Evolutionary conservation across 2,329 filamentous ascomycete species (phyloP).

Genomic region (Tolypocladium ovalisporum): DNA sequence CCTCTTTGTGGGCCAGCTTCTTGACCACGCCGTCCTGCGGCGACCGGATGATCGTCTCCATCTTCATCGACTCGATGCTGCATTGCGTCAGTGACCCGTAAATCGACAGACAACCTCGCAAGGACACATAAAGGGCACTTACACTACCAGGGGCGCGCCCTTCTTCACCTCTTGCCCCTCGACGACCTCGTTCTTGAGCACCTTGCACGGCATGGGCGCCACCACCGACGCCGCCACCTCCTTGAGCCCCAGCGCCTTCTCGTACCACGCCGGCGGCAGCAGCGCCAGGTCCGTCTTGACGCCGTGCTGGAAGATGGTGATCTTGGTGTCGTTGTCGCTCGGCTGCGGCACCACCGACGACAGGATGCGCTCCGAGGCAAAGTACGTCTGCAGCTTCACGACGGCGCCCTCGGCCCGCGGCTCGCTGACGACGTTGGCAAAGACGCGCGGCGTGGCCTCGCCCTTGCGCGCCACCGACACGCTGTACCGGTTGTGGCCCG

Average conservation of each 20-base stretch:
- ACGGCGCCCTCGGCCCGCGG: conserved; percentile 16
- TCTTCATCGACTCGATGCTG: conserved; percentile 80
- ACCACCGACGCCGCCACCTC: conserved; percentile 73
- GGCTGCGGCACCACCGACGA: conserved; percentile 61
- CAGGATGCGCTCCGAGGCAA: conserved; percentile 67
- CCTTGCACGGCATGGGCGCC: conserved; percentile 96
- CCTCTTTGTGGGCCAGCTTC: conserved; percentile 63
- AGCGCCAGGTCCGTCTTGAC: conserved; percentile 47
- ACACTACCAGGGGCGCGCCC: conserved; percentile 78
- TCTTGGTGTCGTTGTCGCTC: conserved; percentile 41
- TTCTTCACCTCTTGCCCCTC: conserved; percentile 77
- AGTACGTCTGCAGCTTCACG: conserved; percentile 44
- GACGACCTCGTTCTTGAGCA: conserved; percentile 76
- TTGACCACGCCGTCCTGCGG: conserved; percentile 63
- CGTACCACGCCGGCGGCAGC: conserved; percentile 65
- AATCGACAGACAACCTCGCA: too few relatives aligned
- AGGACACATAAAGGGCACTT: too few relatives aligned
- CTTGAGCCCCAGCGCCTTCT: conserved; percentile 76
- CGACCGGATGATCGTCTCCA: conserved; percentile 75
- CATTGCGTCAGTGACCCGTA: neutral
- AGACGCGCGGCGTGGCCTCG: conserved; percentile 25
- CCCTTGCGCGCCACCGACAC: conserved; percentile 32
- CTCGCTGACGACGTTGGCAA: conserved; percentile 34
- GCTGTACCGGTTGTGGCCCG: conserved; percentile 33
- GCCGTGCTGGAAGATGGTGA: conserved; percentile 69